Conservation (phyloP, 2,329 filamentous ascomycete species). For the Penicillium verrucosum region DNA sequence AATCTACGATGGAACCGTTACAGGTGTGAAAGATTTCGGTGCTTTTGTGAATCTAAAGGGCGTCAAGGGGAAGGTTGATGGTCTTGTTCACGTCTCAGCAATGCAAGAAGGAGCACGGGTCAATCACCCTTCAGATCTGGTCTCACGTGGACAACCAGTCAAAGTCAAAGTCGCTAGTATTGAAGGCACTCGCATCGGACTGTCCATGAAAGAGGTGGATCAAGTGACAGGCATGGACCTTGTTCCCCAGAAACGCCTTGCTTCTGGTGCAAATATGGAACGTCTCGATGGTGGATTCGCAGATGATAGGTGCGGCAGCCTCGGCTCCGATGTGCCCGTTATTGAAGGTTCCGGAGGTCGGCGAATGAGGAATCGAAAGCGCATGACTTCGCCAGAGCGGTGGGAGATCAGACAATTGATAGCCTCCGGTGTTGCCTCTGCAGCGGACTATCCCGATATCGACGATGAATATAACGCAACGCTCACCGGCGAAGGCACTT, state of each 20-base stretch:
- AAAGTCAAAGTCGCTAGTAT: slow-evolving; percentile 92
- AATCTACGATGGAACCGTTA: slow-evolving; percentile 84
- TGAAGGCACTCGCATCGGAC: slow-evolving; percentile 73
- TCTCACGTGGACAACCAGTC: slow-evolving; percentile 75
- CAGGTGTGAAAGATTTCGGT: slow-evolving; percentile 91
- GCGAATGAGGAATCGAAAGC: slow-evolving; percentile 69
- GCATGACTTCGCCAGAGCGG: slow-evolving; percentile 91
- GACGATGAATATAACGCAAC: slow-evolving; percentile 92
- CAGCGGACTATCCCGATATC: slow-evolving; percentile 88
- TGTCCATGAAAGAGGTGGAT: slow-evolving; percentile 98
- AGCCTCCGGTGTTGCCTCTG: slow-evolving; percentile 88
- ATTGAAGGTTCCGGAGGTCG: slow-evolving; percentile 60
- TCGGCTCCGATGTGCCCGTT: slow-evolving; percentile 56
- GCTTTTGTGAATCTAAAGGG: slow-evolving; percentile 90
- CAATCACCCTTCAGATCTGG: slow-evolving; percentile 84
- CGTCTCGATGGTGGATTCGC: slow-evolving; percentile 62
- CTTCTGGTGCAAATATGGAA: slow-evolving; percentile 87
- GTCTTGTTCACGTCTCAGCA: slow-evolving; percentile 88
- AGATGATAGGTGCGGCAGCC: slow-evolving; percentile 56
- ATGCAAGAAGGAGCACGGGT: slow-evolving; percentile 81
- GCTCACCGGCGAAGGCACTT: slow-evolving; percentile 76
- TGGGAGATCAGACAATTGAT: slow-evolving; percentile 98
- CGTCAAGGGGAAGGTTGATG: slow-evolving; percentile 83
- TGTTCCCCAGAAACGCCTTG: slow-evolving; percentile 71
- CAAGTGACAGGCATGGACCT: slow-evolving; percentile 83